These are phyloP conservation scores for Cenococcum geophilum DNA, from an alignment of 495 filamentous ascomycete species.

Conservation along the genomic window DNA sequence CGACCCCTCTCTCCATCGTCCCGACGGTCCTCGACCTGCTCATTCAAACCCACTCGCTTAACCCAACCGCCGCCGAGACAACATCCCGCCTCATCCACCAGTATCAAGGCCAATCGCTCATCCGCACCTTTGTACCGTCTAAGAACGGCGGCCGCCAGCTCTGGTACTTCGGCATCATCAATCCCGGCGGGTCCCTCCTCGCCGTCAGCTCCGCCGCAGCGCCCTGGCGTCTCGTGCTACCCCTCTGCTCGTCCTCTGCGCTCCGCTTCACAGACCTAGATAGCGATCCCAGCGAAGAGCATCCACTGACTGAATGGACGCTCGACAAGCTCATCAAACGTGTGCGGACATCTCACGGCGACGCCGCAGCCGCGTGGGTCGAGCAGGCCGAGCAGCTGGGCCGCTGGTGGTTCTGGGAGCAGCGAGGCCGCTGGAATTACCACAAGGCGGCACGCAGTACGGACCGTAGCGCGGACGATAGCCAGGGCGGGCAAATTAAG, in stretches of 20 bases:
- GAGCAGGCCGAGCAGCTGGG: constrained; percentile 43
- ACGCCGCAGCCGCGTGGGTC: constrained; percentile 42
- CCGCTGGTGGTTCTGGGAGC: constrained; percentile 44
- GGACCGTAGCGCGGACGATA: constrained; percentile 11
- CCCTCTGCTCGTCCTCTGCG: constrained; percentile 39
- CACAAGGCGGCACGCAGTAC: constrained; percentile 15
- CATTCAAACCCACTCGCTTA: constrained; percentile 42
- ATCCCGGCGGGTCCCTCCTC: constrained; percentile 43
- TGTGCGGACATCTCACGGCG: constrained; percentile 36
- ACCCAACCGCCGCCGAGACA: constrained; percentile 34
- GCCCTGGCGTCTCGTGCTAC: constrained; percentile 42
- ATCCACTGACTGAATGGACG: constrained; percentile 21
- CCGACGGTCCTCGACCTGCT: constrained; percentile 49
- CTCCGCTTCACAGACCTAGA: constrained; percentile 40
- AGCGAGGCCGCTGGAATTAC: constrained; percentile 44
- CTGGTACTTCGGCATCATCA: constrained; percentile 46
- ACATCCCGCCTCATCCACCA: constrained; percentile 40
- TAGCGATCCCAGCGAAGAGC: constrained; percentile 38
- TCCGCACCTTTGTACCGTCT: constrained; percentile 39
- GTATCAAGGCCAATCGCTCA: constrained; percentile 46
- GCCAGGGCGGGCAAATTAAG: constrained; percentile 22
- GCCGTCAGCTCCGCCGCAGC: constrained; percentile 40
- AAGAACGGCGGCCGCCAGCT: constrained; percentile 34
- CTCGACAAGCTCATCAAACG: neutral
- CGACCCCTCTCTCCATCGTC: constrained; percentile 45